Base-by-base conservation (phyloP, 495 filamentous ascomycete genomes). In the Neurospora tetraspora region DNA sequence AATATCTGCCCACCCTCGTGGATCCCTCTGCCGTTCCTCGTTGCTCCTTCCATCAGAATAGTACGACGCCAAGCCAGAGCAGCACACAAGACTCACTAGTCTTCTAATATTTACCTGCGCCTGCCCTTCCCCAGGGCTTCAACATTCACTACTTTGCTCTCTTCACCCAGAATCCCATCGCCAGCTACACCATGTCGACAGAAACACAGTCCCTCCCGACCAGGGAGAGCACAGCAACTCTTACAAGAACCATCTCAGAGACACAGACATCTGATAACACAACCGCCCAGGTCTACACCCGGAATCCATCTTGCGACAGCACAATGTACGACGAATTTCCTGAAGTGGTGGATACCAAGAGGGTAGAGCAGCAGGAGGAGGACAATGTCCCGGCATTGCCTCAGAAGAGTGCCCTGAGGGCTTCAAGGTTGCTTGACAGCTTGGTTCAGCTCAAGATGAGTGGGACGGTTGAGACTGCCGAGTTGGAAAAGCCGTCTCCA, bases 331-430 rank as follows among this genome's bases (percentile, higher is more conserved):
- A 74, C 73, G 73, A 76, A 39, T 76, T 78, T 59, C 74, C 78
- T 76, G 76, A 77, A 39, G 74, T 78, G 73, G 76, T 80, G 68
- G 74, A 73, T 39, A 18, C 53, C 53, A 65, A 65, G 53, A 27
- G 23, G 53, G 27, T 18, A 65, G 53, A 65, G 53, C 53, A 65
- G 14, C 12, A 65, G 53, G 27, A 34, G 27, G 14, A 65, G 53
- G 53, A 65, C 6, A 18, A 14, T 16, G 53, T 65, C 14, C 53
- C 53, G 27, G 53, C 53, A 65, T 3, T 86, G 12, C 85, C 85
- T 14, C 76, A 79, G 74, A 83, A 78, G 79, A 86, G 82, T 70
- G 78, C 80, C 18, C 82, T 85, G n/a, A 77, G 85, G 31, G 73
- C 74, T 20, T 84, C 84, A n/a, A 76, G 80, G 68, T 71, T 85